Evolutionary conservation across 148 eudicot species (phyloP), one percentile per base, ranked within the genome.

Genomic region (Camellia granthamiana): DNA sequence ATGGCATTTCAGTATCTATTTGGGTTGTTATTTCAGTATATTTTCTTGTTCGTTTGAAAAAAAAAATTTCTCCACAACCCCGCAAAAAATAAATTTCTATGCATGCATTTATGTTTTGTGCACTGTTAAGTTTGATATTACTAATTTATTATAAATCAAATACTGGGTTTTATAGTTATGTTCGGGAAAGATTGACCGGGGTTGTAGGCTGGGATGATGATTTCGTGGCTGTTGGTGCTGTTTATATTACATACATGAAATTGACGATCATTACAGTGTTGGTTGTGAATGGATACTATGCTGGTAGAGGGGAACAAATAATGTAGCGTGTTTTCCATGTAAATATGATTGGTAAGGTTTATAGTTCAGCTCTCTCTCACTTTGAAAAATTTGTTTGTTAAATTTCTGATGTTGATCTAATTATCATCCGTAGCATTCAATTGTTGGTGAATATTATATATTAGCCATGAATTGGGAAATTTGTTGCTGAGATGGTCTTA

Each of bases 91-190:
- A 21, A 71, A 71, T 18, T 18, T 18, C 11, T 43, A 44, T 69
- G 54, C 49, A 19, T 60, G 49, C 41, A 9, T 51, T 76, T 18
- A 10, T 80, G 66, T 55, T 44, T 66, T 63, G 43, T 43, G 74
- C 61, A 38, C 75, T 64, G n/a, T 46, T 43, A 61, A 41, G 23
- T 19, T 70, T 21, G 18, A 38, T 77, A 74, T 82, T 51, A 52
- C 80, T 84, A 64, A 84, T 49, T n/a, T 42, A 15, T 46, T 63
- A 56, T 76, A 38, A 77, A 60, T 21, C 75, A 49, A 74, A 58
- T 55, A 66, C 82, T 90, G 87, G 84, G 75, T 82, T 81, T 83
- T 84, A 80, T 90, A 90, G 90, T 85, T 84, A 68, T 82, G 90
- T 78, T 83, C 79, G 91, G 69, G 86, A 83, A 89, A 86, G 81